phyloP scores from a whole-genome alignment of 371 early-diverging fungal species.

The Mortierella sp. region DNA sequence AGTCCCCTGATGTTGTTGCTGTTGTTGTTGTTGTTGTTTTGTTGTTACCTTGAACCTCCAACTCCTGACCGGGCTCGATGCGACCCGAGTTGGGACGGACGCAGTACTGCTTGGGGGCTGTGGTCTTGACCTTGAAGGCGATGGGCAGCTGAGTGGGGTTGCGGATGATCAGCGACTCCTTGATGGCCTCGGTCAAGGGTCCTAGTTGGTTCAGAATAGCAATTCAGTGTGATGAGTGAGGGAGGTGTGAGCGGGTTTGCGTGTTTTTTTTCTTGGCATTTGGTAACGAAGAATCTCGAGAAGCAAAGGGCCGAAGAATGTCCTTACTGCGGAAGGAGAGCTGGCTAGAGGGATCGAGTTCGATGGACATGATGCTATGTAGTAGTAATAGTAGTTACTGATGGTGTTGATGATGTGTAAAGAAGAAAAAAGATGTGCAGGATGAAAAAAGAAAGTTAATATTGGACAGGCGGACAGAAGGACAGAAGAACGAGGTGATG shows the following conservation, averaged over 20 bases:
- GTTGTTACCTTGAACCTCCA: slow-evolving; percentile 81
- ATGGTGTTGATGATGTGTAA: slow-evolving; percentile 4
- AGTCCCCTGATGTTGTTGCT: background rate
- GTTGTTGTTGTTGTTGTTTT: background rate
- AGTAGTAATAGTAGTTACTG: too few relatives aligned
- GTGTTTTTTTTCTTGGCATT: background rate
- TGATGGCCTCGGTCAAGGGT: slow-evolving; percentile 78
- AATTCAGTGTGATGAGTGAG: background rate
- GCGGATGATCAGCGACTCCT: slow-evolving; percentile 72
- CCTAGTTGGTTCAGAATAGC: slow-evolving; percentile 60
- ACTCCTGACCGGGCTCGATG: slow-evolving; percentile 77
- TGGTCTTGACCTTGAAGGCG: slow-evolving; percentile 97
- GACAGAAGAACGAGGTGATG: background rate
- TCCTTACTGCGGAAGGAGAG: slow-evolving; percentile 72
- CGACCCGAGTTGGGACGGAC: slow-evolving; percentile 95
- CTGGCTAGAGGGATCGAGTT: slow-evolving; percentile 68
- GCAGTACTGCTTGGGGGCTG: slow-evolving; percentile 96
- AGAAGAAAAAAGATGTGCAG: background rate
- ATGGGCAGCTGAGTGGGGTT: slow-evolving; percentile 78
- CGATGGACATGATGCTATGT: slow-evolving; percentile 63
- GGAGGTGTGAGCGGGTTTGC: background rate
- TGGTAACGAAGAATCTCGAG: background rate
- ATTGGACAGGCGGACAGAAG: background rate
- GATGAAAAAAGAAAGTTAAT: background rate
- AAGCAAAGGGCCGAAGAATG: background rate